These are phyloP conservation scores for Penicillium desertorum DNA, from an alignment of 495 filamentous ascomycete species.

Conservation along the genomic window DNA sequence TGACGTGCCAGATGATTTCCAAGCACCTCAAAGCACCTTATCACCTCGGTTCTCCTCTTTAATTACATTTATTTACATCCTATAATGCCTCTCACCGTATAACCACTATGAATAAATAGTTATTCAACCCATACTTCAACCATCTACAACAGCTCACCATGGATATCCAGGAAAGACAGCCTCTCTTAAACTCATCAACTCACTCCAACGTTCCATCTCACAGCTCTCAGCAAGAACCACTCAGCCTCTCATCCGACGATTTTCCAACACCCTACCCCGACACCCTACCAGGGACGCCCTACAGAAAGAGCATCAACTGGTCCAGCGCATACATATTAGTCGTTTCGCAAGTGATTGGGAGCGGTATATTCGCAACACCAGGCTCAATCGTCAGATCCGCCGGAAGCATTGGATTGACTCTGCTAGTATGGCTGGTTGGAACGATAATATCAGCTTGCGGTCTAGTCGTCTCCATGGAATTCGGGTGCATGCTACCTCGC, in stretches of 20 bases:
- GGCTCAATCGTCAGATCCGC: slow-evolving; percentile 65
- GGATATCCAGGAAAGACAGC: slow-evolving; percentile 29
- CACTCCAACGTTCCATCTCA: neutral
- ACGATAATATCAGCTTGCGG: slow-evolving; percentile 60
- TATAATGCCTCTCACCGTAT: neutral
- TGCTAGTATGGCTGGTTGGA: slow-evolving; percentile 64
- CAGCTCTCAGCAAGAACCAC: slow-evolving; percentile 7
- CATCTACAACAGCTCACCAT: slow-evolving; percentile 11
- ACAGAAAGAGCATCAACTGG: slow-evolving; percentile 54
- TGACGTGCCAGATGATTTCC: slow-evolving; percentile 41
- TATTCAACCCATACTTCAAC: neutral
- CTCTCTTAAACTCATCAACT: slow-evolving; percentile 25
- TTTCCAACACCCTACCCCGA: slow-evolving; percentile 8
- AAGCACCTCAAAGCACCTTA: slow-evolving; percentile 18
- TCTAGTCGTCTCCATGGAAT: slow-evolving; percentile 62
- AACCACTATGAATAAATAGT: neutral
- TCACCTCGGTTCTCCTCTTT: neutral
- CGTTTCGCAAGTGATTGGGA: slow-evolving; percentile 72
- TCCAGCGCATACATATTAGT: slow-evolving; percentile 71
- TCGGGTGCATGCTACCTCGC: slow-evolving; percentile 69
- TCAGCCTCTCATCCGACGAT: slow-evolving; percentile 1
- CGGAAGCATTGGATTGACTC: slow-evolving; percentile 64
- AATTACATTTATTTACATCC: neutral
- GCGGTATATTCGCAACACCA: slow-evolving; percentile 74
- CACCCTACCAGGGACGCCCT: slow-evolving; percentile 16